These are phyloP conservation scores for Liriodendron chinense DNA, from an alignment of 164 flowering plant species.

Conservation along the genomic window DNA sequence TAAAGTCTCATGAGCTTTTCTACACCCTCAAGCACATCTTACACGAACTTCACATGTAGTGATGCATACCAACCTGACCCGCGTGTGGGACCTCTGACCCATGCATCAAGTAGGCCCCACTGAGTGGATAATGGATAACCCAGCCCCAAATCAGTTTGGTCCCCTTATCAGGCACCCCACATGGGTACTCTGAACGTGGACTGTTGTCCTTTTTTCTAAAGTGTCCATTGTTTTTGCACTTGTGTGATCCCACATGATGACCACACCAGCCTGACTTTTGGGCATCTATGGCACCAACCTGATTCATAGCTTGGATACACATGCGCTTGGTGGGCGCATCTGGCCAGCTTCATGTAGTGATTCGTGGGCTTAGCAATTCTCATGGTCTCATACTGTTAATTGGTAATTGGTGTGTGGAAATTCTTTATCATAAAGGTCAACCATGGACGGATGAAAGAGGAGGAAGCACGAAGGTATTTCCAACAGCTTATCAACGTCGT, in stretches of 20 bases:
- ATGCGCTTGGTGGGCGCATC: neutral
- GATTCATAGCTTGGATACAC: neutral
- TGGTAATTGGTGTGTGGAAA: neutral
- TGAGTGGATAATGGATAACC: no score
- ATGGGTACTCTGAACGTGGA: no score
- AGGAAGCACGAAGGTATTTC: constrained; percentile 74
- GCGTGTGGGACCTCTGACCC: no score
- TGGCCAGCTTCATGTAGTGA: no score
- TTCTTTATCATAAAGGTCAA: constrained; percentile 46
- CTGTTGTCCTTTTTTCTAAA: no score
- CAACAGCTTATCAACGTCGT: constrained; percentile 88
- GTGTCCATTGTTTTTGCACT: neutral
- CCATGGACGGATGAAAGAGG: constrained; percentile 77
- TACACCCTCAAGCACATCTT: no score
- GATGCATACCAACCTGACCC: no score
- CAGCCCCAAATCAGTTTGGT: no score
- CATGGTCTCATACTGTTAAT: neutral
- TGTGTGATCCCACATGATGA: neutral
- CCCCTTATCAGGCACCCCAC: no score
- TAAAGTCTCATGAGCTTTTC: no score
- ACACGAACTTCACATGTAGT: no score
- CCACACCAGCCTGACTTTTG: neutral
- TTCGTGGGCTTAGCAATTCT: neutral
- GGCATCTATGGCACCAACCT: neutral
- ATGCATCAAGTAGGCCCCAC: no score